Evolutionary conservation across 495 filamentous ascomycete species (phyloP), one percentile per base, ranked within the genome.

Genomic region (Geoglossum glabrum): DNA sequence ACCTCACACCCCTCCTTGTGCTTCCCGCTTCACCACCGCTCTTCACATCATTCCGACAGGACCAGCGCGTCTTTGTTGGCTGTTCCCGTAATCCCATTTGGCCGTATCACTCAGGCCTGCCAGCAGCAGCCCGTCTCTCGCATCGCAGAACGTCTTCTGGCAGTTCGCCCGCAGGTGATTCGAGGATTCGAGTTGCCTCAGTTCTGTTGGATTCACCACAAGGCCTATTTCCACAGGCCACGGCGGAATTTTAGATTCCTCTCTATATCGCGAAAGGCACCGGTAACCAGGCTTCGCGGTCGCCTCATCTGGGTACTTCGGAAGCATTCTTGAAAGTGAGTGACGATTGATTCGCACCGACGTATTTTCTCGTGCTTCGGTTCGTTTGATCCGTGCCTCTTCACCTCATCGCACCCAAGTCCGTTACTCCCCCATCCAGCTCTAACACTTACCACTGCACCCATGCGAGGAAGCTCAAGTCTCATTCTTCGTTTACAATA

Each of bases 51-150:
- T 61, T 45, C 40, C 30, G 49, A 52, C 49, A 6, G 19, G 49
- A 31, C 40, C 64, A 64, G 61, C 62, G 61, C 66, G 54, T 55
- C 57, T 55, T 58, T 47, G 49, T 59, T 57, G 63, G 47, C 49
- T 43, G 46, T 56, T 55, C 54, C 58, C 63, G 59, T 58, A 64
- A 66, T 61, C 60, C 61, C 64, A 57, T 62, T 62, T 21, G 49
- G 19, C 49, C 25, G 49, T 19, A 7, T 30, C 17, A 27, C 28
- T 31, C 49, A 17, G 25, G 30, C 23, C 25, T 27, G 28, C 49
- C 49, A 31, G 11, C 49, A 52, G 4, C 49, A 28, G 49, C 49
- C 11, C 17, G 49, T 52, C 17, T 52, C 49, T 52, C 28, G 28
- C 23, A 31, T 19, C 28, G 49, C 28, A 15, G 26, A 52, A 13